Percentiles rank a stretch among this genome's conserved stretches.
Evolutionary conservation across 1,284 basidiomycete genomes (phyloP).

Genomic region (Heterobasidion annosum): DNA sequence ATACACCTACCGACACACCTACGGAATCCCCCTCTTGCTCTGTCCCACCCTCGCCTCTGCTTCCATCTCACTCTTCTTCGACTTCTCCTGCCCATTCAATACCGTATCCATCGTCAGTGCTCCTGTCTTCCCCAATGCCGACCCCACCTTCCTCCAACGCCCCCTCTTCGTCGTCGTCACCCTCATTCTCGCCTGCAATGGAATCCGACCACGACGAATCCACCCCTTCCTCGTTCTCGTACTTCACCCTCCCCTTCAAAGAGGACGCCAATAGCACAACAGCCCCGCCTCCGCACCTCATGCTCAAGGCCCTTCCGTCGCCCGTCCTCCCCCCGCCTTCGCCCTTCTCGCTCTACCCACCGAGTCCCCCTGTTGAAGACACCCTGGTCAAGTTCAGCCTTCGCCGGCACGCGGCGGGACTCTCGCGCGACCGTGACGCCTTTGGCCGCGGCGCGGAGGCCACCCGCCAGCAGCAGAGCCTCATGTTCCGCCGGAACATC

Average conservation of each 20-base stretch:
- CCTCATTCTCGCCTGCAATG: not conserved
- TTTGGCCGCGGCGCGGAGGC: no score
- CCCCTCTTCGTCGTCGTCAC: not conserved
- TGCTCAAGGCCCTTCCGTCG: conserved; percentile 20
- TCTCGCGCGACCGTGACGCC: not conserved
- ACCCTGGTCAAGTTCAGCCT: not conserved
- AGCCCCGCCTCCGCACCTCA: not conserved
- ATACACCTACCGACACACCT: conserved; percentile 2
- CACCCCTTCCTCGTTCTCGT: not conserved
- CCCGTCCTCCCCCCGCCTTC: conserved; percentile 21
- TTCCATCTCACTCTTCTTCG: not conserved
- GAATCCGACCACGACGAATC: not conserved
- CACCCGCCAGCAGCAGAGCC: no score
- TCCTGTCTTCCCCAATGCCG: not conserved
- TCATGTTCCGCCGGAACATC: no score
- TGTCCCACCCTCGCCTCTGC: not conserved
- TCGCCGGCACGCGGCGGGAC: not conserved
- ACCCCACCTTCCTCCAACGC: not conserved
- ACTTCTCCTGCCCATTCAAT: no score
- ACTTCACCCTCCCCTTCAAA: not conserved
- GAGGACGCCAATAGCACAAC: no score
- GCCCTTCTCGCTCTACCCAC: conserved; percentile 21
- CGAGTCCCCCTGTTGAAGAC: conserved; percentile 1
- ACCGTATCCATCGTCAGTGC: not conserved
- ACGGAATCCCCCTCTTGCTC: not conserved